Conservation (phyloP, 352 stramenopile genomes). For the Halophytophthora polymorphica region DNA sequence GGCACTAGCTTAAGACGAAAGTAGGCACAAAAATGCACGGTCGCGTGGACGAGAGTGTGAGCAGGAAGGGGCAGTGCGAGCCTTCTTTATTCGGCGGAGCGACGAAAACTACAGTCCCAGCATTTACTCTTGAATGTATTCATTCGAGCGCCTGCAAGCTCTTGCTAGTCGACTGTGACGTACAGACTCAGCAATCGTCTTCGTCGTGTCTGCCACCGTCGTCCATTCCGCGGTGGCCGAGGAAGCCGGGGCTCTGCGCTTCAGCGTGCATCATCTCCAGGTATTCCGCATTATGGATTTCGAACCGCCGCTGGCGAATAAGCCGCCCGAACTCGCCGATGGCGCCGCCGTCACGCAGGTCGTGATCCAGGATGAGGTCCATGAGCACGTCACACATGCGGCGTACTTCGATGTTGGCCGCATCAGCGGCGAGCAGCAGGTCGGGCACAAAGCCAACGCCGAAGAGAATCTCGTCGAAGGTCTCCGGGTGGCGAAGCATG, state of each 20-base stretch:
- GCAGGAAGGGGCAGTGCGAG: no score
- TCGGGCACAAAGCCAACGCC: slow-evolving; percentile 72
- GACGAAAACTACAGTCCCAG: no score
- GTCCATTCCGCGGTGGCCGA: slow-evolving; percentile 20
- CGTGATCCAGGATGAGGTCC: slow-evolving; percentile 80
- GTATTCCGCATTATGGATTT: slow-evolving; percentile 88
- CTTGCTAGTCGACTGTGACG: background rate
- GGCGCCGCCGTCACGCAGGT: slow-evolving; percentile 50
- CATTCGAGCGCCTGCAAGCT: background rate
- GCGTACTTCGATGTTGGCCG: slow-evolving; percentile 77
- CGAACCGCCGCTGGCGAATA: slow-evolving; percentile 79
- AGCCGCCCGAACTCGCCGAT: slow-evolving; percentile 74
- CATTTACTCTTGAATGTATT: background rate
- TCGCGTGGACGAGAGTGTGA: background rate
- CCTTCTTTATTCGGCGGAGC: no score
- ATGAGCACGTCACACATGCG: slow-evolving; percentile 87
- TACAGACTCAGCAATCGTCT: slow-evolving; percentile 14
- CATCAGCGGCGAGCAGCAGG: slow-evolving; percentile 70
- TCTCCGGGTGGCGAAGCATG: slow-evolving; percentile 68
- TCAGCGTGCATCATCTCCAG: slow-evolving; percentile 80
- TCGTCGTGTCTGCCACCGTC: slow-evolving; percentile 35
- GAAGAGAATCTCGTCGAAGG: slow-evolving; percentile 80
- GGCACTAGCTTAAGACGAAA: no score
- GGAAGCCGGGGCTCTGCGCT: slow-evolving; percentile 24
- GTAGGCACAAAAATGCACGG: no score